Conservation (phyloP, 2,329 filamentous ascomycete genomes). For the Fusarium algeriense region DNA sequence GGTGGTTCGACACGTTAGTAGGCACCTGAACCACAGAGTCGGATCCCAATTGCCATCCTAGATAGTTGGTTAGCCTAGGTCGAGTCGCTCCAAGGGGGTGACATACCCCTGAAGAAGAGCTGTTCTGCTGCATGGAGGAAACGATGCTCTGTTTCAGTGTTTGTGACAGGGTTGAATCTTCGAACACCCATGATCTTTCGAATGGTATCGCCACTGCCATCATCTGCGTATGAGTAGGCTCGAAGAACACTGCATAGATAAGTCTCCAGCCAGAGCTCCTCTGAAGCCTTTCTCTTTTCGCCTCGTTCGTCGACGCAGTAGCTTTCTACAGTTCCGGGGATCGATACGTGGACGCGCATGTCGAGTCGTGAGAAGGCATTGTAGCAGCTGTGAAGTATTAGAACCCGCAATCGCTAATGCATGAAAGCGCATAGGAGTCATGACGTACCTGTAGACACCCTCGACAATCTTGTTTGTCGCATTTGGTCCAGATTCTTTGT, state of each 20-base stretch:
- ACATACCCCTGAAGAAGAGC: slow-evolving; percentile 88
- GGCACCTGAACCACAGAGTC: slow-evolving; percentile 98
- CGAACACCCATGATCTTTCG: slow-evolving; percentile 97
- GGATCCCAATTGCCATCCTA: slow-evolving; percentile 94
- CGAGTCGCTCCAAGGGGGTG: background rate
- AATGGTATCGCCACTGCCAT: slow-evolving; percentile 93
- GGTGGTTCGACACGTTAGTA: slow-evolving; percentile 94
- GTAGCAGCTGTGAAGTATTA: slow-evolving; percentile 74
- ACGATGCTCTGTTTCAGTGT: slow-evolving; percentile 96
- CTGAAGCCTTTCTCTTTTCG: slow-evolving; percentile 91
- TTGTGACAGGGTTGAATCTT: slow-evolving; percentile 97
- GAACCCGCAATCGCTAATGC: slow-evolving; percentile 49
- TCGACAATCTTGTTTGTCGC: slow-evolving; percentile 86
- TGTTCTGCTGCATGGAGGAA: slow-evolving; percentile 95
- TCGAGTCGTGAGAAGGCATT: slow-evolving; percentile 98
- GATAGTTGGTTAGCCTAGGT: slow-evolving; percentile 38
- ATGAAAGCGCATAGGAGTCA: background rate
- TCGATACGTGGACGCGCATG: slow-evolving; percentile 98
- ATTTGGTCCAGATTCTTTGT: slow-evolving; percentile 83
- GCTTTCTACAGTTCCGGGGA: slow-evolving; percentile 95
- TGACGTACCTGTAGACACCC: slow-evolving; percentile 86
- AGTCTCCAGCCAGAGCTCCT: slow-evolving; percentile 96
- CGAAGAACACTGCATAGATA: slow-evolving; percentile 95
- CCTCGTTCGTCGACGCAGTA: slow-evolving; percentile 98
- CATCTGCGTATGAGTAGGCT: slow-evolving; percentile 96